Conservation (phyloP, 495 filamentous ascomycete genomes). For the Tuber borchii region DNA sequence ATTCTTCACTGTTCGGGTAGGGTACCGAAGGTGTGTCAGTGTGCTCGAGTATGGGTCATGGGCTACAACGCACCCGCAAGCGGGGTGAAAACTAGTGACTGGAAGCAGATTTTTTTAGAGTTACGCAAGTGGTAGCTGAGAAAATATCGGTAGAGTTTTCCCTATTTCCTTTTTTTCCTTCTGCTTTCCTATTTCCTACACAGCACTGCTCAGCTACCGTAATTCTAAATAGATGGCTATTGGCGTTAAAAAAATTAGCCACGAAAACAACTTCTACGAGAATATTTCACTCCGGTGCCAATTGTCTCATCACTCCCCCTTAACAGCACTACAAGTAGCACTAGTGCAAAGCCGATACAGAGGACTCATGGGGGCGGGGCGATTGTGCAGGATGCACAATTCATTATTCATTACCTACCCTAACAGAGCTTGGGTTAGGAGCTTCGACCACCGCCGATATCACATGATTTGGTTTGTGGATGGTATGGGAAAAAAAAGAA, state of each 20-base stretch:
- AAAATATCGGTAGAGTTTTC: neutral
- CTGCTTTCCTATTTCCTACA: neutral
- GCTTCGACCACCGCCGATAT: neutral
- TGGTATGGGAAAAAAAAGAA: neutral
- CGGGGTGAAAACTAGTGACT: neutral
- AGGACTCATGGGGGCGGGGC: neutral
- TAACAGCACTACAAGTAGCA: neutral
- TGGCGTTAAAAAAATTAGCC: neutral
- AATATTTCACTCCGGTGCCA: neutral
- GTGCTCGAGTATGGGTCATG: neutral
- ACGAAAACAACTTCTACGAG: neutral
- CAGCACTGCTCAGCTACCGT: neutral
- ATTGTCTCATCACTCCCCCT: neutral
- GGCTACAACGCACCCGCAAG: neutral
- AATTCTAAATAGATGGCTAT: neutral
- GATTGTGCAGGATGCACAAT: neutral
- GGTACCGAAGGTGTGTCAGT: neutral
- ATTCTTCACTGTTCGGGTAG: neutral
- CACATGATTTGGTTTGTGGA: neutral
- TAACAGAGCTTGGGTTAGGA: neutral
- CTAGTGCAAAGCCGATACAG: neutral
- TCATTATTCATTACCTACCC: neutral
- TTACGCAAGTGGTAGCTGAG: neutral
- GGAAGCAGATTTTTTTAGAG: neutral
- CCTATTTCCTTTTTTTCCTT: neutral